These are phyloP conservation scores for Dendrobium catenatum DNA, from an alignment of 106 monocot genomes.

Conservation along the genomic window DNA sequence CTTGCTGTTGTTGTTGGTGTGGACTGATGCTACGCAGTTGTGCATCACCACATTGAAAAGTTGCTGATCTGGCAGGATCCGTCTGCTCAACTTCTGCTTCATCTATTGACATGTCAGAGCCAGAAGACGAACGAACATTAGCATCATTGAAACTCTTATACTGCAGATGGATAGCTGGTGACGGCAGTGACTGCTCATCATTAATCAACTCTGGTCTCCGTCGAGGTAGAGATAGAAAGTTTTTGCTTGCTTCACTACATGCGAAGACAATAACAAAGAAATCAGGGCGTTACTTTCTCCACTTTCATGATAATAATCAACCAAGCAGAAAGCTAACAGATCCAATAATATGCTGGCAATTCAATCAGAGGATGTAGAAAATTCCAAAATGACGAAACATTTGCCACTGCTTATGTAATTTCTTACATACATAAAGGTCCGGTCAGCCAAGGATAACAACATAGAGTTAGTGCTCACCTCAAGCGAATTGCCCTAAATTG, in stretches of 20 bases:
- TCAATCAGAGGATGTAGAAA: background rate
- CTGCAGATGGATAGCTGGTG: constrained; percentile 12
- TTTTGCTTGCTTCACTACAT: constrained; percentile 77
- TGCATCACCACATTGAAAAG: background rate
- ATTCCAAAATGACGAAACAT: background rate
- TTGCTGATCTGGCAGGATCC: constrained; percentile 2
- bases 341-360: background rate
- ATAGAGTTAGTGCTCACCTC: constrained; percentile 28
- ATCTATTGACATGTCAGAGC: constrained; percentile 97
- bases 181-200: constrained; percentile 18
- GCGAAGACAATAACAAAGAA: constrained; percentile 10
- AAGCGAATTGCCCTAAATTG: constrained; percentile 77
- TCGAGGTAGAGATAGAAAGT: constrained; percentile 70
- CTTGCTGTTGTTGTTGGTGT: constrained; percentile 2
- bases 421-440: background rate
- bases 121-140: constrained; percentile 56
- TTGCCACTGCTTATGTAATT: background rate
- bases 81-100: constrained; percentile 35
- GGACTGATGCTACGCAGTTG: constrained; percentile 8
- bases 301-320: background rate
- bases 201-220: constrained; percentile 55
- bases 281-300: background rate
- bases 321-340: background rate
- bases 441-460: background rate
- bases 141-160: constrained; percentile 55